Evolutionary conservation across 805 yeast genomes (phyloP).

Genomic region (Zygoascus bituminiphila): DNA sequence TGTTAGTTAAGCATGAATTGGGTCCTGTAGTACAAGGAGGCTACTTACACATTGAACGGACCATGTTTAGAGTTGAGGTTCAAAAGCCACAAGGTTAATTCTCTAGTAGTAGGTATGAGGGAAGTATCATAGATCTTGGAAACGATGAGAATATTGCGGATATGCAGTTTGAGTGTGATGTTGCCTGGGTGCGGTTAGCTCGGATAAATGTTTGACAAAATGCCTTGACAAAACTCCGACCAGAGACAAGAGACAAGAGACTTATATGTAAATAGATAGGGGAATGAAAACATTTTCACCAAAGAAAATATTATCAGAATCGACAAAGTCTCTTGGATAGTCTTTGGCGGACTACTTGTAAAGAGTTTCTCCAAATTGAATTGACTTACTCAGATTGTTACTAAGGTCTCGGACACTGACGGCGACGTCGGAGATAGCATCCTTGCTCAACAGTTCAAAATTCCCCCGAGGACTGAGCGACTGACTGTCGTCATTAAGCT

Average conservation of each 20-base stretch:
- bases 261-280: too few species aligned
- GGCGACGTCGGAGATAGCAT: conserved; percentile 25
- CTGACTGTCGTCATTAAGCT: neutral
- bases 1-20: conserved; percentile 42
- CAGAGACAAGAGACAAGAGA: too few species aligned
- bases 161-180: conserved; percentile 18
- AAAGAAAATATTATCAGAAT: too few species aligned
- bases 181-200: conserved; percentile 12
- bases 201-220: too few species aligned
- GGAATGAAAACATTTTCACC: too few species aligned
- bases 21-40: conserved; percentile 18
- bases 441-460: conserved; percentile 18
- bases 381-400: conserved; percentile 23
- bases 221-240: too few species aligned
- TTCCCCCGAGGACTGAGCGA: neutral
- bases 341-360: too few species aligned
- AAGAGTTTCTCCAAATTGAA: too few species aligned
- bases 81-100: conserved; percentile 20
- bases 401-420: conserved; percentile 26
- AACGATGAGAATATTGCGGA: conserved; percentile 21
- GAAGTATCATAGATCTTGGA: conserved; percentile 20
- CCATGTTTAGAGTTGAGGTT: conserved; percentile 22
- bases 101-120: conserved; percentile 18
- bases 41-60: conserved; percentile 48
- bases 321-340: too few species aligned